Conservation (phyloP, 345 rosid genomes). For the Lenwebbia sp. region DNA sequence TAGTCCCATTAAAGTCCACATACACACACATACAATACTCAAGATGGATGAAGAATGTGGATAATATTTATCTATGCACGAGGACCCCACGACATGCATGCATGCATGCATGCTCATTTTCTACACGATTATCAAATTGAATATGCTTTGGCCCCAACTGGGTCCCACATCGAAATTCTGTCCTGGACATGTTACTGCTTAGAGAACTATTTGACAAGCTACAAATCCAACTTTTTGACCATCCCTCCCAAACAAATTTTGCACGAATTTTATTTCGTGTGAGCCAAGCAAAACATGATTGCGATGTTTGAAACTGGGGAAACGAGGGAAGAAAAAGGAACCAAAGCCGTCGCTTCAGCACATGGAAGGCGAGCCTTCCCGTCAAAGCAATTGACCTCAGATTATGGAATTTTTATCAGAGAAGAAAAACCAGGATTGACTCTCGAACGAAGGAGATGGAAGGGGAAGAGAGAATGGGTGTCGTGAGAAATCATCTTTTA, state of each 20-base stretch:
- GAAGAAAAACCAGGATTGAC: not conserved
- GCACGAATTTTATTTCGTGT: not conserved
- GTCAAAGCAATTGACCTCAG: not conserved
- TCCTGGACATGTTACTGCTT: not conserved
- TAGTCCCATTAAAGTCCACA: not conserved
- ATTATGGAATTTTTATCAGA: not conserved
- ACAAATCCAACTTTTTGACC: not conserved
- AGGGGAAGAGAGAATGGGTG: not conserved
- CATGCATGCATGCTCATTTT: not conserved
- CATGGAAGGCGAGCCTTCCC: not conserved
- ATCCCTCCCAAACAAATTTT: not conserved
- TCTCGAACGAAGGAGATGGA: not conserved
- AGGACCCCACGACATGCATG: not conserved
- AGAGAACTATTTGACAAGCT: not conserved
- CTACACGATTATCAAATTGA: not conserved
- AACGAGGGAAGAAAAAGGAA: not conserved
- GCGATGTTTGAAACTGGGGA: not conserved
- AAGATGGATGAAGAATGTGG: not conserved
- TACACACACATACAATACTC: not conserved
- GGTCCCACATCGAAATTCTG: not conserved
- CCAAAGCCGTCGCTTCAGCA: not conserved
- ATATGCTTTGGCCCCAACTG: not conserved
- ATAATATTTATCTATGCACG: not conserved
- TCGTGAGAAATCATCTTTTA: not conserved
- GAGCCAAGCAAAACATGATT: not conserved